A percentile compares a stretch with the other conserved stretches of the same genome.
Conservation (phyloP, 2,329 filamentous ascomycete genomes). For the Alternaria sp. region DNA sequence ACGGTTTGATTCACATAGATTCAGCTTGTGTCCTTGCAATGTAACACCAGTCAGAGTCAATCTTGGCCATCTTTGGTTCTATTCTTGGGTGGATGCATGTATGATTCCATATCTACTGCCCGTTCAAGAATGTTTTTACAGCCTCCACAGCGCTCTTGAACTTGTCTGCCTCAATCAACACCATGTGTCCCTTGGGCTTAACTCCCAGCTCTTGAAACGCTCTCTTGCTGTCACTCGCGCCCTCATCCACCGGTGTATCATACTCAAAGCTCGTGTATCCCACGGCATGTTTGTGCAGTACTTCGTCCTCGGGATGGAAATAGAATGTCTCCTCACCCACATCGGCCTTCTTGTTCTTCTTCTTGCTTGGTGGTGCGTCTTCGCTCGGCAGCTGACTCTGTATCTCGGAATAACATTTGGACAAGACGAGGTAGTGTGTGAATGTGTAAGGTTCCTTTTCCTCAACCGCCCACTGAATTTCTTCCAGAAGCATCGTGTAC, state of each 20-base stretch:
- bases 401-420: conserved; percentile 91
- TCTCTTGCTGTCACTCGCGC: conserved; percentile 87
- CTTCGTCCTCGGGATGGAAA: conserved; percentile 96
- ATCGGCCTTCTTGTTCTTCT: conserved; percentile 52
- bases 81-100: not conserved
- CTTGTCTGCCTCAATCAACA: conserved; percentile 82
- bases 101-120: conserved; percentile 23
- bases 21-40: conserved; percentile 48
- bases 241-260: conserved; percentile 78
- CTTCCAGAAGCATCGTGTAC: conserved; percentile 93
- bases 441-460: conserved; percentile 94
- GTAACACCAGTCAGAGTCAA: conserved; percentile 50
- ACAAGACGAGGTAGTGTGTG: conserved; percentile 89
- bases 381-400: conserved; percentile 75
- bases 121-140: conserved; percentile 74
- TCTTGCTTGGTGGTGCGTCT: conserved; percentile 53
- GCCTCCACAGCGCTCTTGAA: conserved; percentile 80
- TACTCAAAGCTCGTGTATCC: conserved; percentile 78
- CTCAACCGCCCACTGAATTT: conserved; percentile 86
- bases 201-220: conserved; percentile 95
- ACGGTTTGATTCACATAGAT: conserved; percentile 43
- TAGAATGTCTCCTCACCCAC: conserved; percentile 71
- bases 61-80: not conserved
- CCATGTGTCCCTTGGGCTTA: conserved; percentile 82
- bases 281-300: conserved; percentile 78